Base-by-base conservation (phyloP, 345 rosid species). In the Orychophragmus violaceus region DNA sequence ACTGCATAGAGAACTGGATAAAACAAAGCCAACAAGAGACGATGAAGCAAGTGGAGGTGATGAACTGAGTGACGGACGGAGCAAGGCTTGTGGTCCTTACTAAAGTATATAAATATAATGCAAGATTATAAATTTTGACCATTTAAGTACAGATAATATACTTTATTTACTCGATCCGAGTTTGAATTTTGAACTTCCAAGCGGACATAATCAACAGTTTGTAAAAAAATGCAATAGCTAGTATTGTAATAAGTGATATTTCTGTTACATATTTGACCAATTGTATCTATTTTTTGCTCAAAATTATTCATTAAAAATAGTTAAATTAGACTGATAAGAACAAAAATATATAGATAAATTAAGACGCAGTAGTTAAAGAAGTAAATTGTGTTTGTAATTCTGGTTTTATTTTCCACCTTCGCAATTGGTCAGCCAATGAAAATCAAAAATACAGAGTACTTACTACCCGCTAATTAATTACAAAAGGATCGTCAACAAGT, bases 101-200 rank as follows among this genome's bases (percentile, higher is more conserved):
- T 24, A 10, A 51, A 37, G 0, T 33, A 22, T 12, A 37, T n/a
- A 55, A 25, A 24, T 13, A 32, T 22, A 45, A 14, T 57, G 19
- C n/a, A 23, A 4, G 64, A 49, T 33, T 33, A 35, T 11, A 42
- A 45, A 67, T 5, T 56, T 37, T 19, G 9, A 54, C 25, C 8
- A 3, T 5, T 48, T 33, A 58, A 24, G 11, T 58, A 29, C 22
- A 17, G 11, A 68, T 36, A 59, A 8, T 36, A 59, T 49, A 25
- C 16, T 58, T 57, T 69, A 59, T 49, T 59, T 49, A 59, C 52
- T 27, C 13, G 41, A 35, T 59, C 21, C 11, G 6, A 32, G 25
- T 56, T 67, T 33, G 36, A 57, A 68, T 0, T 67, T 67, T 67
- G 48, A 68, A 42, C 41, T 37, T 64, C 13, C 11, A 37, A 39